Conservation (phyloP, 2,329 filamentous ascomycete genomes). For the Elsinoe necatrix region DNA sequence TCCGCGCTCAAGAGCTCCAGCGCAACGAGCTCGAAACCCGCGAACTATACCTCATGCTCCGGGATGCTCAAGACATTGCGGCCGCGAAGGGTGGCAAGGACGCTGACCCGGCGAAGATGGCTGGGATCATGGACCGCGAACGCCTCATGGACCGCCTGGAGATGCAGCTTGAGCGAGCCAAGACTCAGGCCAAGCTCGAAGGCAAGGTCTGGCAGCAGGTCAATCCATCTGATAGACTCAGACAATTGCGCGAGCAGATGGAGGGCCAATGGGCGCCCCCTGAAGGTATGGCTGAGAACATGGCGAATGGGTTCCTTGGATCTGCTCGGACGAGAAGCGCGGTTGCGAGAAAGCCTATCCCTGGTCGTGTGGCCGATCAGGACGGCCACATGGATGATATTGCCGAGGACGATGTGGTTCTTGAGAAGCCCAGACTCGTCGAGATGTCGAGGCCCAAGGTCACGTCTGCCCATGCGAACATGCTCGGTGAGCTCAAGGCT, state of each 20-base stretch:
- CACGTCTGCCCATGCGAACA: constrained; percentile 37
- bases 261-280: constrained; percentile 49
- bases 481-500: constrained; percentile 54
- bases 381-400: constrained; percentile 39
- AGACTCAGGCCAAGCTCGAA: constrained; percentile 95
- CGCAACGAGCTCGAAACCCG: constrained; percentile 92
- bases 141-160: constrained; percentile 87
- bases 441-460: constrained; percentile 67
- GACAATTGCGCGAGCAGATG: constrained; percentile 92
- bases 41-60: constrained; percentile 95
- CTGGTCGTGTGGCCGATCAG: constrained; percentile 30
- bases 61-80: constrained; percentile 92
- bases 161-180: constrained; percentile 90
- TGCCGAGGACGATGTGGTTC: constrained; percentile 55
- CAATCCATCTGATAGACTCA: constrained; percentile 82
- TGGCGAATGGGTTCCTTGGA: constrained; percentile 18
- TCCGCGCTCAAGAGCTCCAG: constrained; percentile 84
- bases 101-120: constrained; percentile 67
- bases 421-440: constrained; percentile 71
- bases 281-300: constrained; percentile 39
- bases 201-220: constrained; percentile 79
- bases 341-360: constrained; percentile 30
- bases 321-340: constrained; percentile 33
- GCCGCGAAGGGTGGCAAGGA: constrained; percentile 57
- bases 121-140: constrained; percentile 88